Evolutionary conservation across 768 basidiomycete species (phyloP), one percentile per base, ranked within the genome.

Genomic region (Mrakia frigida): DNA sequence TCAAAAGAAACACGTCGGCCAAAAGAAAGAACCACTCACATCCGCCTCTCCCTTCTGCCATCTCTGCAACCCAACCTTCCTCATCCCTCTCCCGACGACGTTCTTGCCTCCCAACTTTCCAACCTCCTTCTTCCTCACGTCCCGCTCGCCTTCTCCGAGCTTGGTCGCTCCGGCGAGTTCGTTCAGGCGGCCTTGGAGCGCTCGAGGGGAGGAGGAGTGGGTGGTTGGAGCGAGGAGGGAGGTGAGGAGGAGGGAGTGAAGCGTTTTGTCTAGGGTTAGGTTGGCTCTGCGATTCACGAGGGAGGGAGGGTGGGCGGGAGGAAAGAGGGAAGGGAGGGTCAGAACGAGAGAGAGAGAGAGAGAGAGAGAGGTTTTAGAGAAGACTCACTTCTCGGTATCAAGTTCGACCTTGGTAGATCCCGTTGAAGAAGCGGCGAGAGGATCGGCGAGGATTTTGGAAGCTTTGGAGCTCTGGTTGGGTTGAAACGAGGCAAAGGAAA

Each of bases 261-360:
- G 79, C 11, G 83, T 80, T 74, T 82, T 82, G 80, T 84, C 83
- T 25, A 84, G 80, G n/a, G 80, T 76, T 0, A 80, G 73, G 72
- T 84, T 83, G 41, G 80, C 78, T 74, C 82, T 82, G 28, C 6
- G 53, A 53, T 6, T 13, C 3, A n/a, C 21, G 53, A 53, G 53
- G 53, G 23, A 13, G 53, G 10, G 53, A 53, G 53, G 53, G 53
- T 25, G 23, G 25, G 53, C 9, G 53, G n/a, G 53, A 25, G 53
- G 53, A n/a, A 11, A 53, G 53, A 21, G 16, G 56, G 0, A 0
- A 53, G n/a, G n/a, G n/a, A 53, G 16, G 23, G 28, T 56, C 56
- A 56, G 56, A n/a, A 56, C n/a, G n/a, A 13, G 18, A 14, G n/a
- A 28, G 3, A 56, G 9, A 25, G n/a, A 9, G 18, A 46, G 43